Evolutionary conservation across 1,284 basidiomycete species (phyloP), one percentile per base, ranked within the genome.

Genomic region (Puccinia polysora): DNA sequence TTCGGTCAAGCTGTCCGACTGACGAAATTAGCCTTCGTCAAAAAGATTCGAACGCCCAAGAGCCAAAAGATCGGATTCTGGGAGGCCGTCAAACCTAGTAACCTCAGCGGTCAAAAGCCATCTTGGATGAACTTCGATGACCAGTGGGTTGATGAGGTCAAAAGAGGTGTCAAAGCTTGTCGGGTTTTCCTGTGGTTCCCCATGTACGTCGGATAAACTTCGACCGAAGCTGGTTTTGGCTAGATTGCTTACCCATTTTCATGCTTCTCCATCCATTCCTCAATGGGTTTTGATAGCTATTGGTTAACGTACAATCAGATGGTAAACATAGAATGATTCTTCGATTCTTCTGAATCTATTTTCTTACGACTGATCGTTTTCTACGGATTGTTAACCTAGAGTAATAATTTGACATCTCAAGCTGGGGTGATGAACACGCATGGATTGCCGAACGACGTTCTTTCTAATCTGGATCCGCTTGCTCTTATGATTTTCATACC

Each of bases 151-250:
- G 89, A 91, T 68, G 91, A 94, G 78, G 86, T 93, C 63, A 83
- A 84, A 71, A 85, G 90, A 76, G 90, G 89, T 1, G 81, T 91
- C 80, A 90, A 89, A 80, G 91, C 91, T 8, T 94, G 91, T 81
- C 80, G 82, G 50, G 90, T 94, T 71, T 93, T 94, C 81, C 78
- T 84, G 55, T 91, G 88, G 84, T 89, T 79, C 76, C 80, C 81
- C 2, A 49, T 69, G 73, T 65, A 34, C 2, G 63, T n/a, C n/a
- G n/a, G n/a, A n/a, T n/a, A n/a, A n/a, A n/a, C n/a, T n/a, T n/a
- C n/a, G n/a, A n/a, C n/a, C n/a, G n/a, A n/a, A n/a, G n/a, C n/a
- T n/a, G n/a, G n/a, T n/a, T n/a, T n/a, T n/a, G n/a, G n/a, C n/a
- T n/a, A n/a, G n/a, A n/a, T n/a, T n/a, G n/a, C n/a, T n/a, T n/a